Evolutionary conservation across 352 stramenopile species (phyloP), one percentile per base, ranked within the genome.

Genomic region (Phytopythium sindhum): DNA sequence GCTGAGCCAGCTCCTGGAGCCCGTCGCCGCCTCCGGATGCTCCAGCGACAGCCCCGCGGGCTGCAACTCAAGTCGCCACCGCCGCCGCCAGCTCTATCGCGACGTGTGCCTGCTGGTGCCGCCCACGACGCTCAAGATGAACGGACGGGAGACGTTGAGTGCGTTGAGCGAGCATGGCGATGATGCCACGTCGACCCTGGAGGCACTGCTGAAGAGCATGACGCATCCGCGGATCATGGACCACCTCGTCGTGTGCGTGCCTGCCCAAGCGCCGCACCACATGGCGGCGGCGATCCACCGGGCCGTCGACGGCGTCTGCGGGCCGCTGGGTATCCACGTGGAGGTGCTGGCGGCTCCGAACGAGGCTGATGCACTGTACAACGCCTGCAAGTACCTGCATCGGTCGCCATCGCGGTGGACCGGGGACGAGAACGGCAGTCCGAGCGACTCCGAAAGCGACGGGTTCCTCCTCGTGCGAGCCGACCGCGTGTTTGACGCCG

Each of bases 51-150:
- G 7, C 8, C 15, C 12, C 39, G n/a, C 35, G 39, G 15, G 33
- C 37, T 5, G 10, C 4, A 2, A 23, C 1, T 14, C 39, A 3
- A n/a, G 39, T 4, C 15, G 39, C 42, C 42, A 14, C 29, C 33
- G 42, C 29, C 37, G 29, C 6, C 26, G 33, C 23, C 33, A 51
- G 50, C 12, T 63, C 42, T 73, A 55, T 33, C 67, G 59, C 21
- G 54, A 57, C 11, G 68, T 51, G 15, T 74, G 68, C 51, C 35
- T 74, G 50, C 33, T 74, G 19, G 31, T 74, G 3, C 45, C 62
- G 21, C 42, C 61, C 4, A n/a, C 26, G 35, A 47, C 21, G 26
- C 4, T 12, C 11, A 26, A 19, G 31, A 6, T 9, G 21, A 39
- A 29, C 37, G 21, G 33, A 2, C 8, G 35, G 0, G 33, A 59